Evolutionary conservation across 345 rosid genomes (phyloP), one percentile per base, ranked within the genome.

Genomic region (Odontarrhena argentea): DNA sequence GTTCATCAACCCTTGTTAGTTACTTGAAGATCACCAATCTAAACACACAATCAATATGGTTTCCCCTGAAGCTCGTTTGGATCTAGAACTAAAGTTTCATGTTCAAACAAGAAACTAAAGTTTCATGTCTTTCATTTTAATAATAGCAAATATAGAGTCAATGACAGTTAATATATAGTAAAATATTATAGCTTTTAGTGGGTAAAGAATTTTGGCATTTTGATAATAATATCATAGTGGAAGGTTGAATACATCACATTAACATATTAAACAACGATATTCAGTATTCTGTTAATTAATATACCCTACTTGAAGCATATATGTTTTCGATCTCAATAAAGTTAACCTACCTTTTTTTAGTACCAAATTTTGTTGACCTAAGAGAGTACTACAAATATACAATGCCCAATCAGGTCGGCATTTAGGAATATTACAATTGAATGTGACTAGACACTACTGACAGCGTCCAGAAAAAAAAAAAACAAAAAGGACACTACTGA

Each of bases 71-170:
- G 45, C 6, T 54, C 9, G 55, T 55, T 48, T 71, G 69, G 58
- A 71, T 71, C 75, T 63, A 71, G 48, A 30, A 46, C 3, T 45
- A 25, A 44, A 70, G 48, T 48, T 38, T 44, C 2, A 6, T 15
- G 9, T 43, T 43, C 22, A 18, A 18, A 28, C 36, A 32, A 4
- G 7, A 32, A 32, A 9, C 42, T 38, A 38, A 8, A 8, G 9
- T 38, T 38, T 38, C 11, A 38, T 38, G 42, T 53, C 7, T 53
- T 37, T 54, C 7, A 14, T 52, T 61, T 44, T 61, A 25, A 34
- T 53, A 70, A 36, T 70, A 51, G 52, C 26, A 50, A 3, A 34
- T 41, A 12, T 11, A 40, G 50, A 59, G 44, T 18, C 53, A 42
- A 50, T 50, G 51, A 32, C n/a, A 3, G 9, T 32, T 67, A 35